Conservation (phyloP, 176 grass and related monocot genomes). For the Eleusine coracana region DNA sequence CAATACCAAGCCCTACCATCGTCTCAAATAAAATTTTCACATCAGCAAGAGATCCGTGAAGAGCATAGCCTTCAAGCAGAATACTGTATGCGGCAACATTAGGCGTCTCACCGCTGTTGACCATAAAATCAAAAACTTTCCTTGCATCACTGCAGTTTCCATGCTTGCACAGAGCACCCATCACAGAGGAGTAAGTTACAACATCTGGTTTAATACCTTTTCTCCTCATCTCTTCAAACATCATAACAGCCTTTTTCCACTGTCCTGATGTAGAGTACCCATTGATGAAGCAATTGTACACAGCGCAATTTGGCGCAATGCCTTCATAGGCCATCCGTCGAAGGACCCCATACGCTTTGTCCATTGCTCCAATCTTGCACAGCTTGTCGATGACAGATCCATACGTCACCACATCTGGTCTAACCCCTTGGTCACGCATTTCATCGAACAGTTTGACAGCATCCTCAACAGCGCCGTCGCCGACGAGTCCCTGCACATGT, state of each 20-base stretch:
- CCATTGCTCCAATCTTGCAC: conserved; percentile 16
- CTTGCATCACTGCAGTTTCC: conserved; percentile 10
- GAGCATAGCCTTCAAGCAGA: conserved; percentile 26
- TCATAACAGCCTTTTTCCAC: not conserved
- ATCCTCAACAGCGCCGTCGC: not conserved
- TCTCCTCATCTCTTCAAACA: not conserved
- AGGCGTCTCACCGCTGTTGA: conserved; percentile 22
- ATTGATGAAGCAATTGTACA: conserved; percentile 30
- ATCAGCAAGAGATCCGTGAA: conserved; percentile 2
- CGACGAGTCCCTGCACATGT: no score
- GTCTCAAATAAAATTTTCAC: not conserved
- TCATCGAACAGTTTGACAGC: not conserved
- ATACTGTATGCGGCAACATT: conserved; percentile 5
- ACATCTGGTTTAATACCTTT: not conserved
- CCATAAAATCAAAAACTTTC: conserved; percentile 14
- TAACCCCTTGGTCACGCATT: conserved; percentile 26
- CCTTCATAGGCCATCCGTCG: conserved; percentile 9
- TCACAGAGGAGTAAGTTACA: not conserved
- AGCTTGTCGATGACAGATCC: not conserved
- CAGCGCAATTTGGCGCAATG: not conserved
- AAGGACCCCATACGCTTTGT: not conserved
- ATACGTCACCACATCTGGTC: conserved; percentile 20
- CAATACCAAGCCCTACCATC: not conserved
- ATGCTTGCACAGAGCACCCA: conserved; percentile 34
- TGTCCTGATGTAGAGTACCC: not conserved